Evolutionary conservation across 106 monocot species (phyloP).

Genomic region (Acanthochlamys bracteata): DNA sequence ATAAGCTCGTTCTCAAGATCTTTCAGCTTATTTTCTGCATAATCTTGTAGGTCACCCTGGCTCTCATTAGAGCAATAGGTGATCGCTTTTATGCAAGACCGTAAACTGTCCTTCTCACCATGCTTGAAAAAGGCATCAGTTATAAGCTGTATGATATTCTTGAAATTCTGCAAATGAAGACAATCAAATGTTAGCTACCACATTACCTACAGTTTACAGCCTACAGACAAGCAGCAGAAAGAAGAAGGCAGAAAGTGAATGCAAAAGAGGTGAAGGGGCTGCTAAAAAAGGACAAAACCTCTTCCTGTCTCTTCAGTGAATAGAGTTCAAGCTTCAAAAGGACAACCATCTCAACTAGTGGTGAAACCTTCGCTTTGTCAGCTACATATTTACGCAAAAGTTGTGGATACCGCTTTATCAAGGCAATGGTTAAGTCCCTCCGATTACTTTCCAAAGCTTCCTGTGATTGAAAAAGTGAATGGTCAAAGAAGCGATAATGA

Average conservation of each 20-base stretch:
- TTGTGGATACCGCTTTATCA: conserved; percentile 81
- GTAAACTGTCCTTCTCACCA: conserved; percentile 78
- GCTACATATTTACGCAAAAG: conserved; percentile 75
- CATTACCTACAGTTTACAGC: not conserved
- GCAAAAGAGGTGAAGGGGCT: too few relatives aligned
- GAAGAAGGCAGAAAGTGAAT: too few relatives aligned
- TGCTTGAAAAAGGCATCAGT: conserved; percentile 92
- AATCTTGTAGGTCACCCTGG: conserved; percentile 86
- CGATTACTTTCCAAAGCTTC: conserved; percentile 71
- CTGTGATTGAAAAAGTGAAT: conserved; percentile 24
- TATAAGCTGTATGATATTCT: conserved; percentile 61
- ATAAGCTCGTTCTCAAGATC: conserved; percentile 84
- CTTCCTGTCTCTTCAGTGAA: conserved; percentile 84
- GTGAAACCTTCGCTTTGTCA: conserved; percentile 83
- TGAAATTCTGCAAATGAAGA: conserved; percentile 56
- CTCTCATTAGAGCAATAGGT: conserved; percentile 77
- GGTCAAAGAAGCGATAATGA: not conserved
- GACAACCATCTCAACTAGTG: conserved; percentile 66
- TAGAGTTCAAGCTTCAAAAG: conserved; percentile 89
- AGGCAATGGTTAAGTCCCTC: conserved; percentile 63
- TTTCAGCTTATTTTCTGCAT: conserved; percentile 76
- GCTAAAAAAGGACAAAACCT: too few relatives aligned
- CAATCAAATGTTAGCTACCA: not conserved
- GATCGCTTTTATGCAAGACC: conserved; percentile 80
- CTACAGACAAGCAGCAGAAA: too few relatives aligned